A percentile compares a stretch with the other conserved stretches of the same genome.
These are phyloP conservation scores for Gentiana dahurica DNA, from an alignment of 257 asterid genomes.

Conservation along the genomic window DNA sequence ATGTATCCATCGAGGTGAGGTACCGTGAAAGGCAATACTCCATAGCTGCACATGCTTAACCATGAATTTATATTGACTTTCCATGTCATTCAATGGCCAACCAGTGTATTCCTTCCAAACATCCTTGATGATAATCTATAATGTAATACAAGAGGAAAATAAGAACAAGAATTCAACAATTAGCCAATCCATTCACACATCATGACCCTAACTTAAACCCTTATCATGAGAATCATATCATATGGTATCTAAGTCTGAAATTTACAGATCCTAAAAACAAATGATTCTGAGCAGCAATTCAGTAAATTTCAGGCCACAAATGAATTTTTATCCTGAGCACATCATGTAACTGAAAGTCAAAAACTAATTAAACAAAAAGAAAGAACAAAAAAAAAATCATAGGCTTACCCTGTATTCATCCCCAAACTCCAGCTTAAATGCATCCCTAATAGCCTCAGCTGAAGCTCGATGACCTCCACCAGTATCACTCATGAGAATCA, in stretches of 20 bases:
- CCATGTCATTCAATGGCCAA: constrained; percentile 96
- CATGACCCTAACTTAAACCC: too few relatives aligned
- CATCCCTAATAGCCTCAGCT: constrained; percentile 42
- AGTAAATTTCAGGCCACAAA: too few relatives aligned
- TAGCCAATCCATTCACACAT: too few relatives aligned
- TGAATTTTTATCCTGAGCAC: too few relatives aligned
- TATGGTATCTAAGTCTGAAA: too few relatives aligned
- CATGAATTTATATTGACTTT: constrained; percentile 93
- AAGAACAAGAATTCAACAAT: not conserved
- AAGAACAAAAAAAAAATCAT: too few relatives aligned
- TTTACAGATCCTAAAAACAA: too few relatives aligned
- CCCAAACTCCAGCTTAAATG: constrained; percentile 37
- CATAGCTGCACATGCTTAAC: constrained; percentile 93
- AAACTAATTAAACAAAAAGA: too few relatives aligned
- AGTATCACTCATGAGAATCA: constrained; percentile 92
- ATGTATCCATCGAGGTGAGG: constrained; percentile 96
- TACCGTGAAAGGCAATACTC: constrained; percentile 85
- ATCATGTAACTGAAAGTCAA: too few relatives aligned
- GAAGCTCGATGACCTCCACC: constrained; percentile 82
- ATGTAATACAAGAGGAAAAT: not conserved
- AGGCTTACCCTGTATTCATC: constrained; percentile 31
- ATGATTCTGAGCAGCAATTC: too few relatives aligned
- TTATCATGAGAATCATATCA: too few relatives aligned
- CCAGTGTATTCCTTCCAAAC: constrained; percentile 97
- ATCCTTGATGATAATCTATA: constrained; percentile 78